phyloP scores from a whole-genome alignment of 306 rosid genomes.

The Cucurbita ficifolia region DNA sequence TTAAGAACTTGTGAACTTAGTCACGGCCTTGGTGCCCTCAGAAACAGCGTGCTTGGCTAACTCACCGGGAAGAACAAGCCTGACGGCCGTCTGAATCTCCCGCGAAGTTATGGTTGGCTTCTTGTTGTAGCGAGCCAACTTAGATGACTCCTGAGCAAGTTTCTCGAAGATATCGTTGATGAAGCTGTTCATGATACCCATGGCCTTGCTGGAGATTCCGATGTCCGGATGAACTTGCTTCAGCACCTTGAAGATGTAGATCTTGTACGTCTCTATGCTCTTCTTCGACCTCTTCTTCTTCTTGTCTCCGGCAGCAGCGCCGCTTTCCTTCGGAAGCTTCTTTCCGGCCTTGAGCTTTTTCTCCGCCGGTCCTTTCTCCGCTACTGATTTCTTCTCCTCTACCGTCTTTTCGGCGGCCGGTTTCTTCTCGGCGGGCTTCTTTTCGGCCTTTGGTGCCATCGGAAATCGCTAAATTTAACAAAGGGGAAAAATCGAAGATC shows the following conservation, averaged over 20 bases:
- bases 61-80: slow-evolving; percentile 68
- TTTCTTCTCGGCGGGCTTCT: slow-evolving; percentile 69
- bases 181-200: slow-evolving; percentile 79
- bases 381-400: slow-evolving; percentile 24
- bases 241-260: slow-evolving; percentile 65
- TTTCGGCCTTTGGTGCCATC: slow-evolving; percentile 67
- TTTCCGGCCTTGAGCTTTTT: slow-evolving; percentile 69
- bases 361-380: slow-evolving; percentile 43
- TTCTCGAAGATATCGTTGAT: slow-evolving; percentile 73
- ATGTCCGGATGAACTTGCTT: slow-evolving; percentile 83
- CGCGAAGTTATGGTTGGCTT: slow-evolving; percentile 60
- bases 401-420: slow-evolving; percentile 32
- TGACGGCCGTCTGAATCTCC: slow-evolving; percentile 67
- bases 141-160: slow-evolving; percentile 60
- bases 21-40: slow-evolving; percentile 65
- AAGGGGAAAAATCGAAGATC: not conserved
- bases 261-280: slow-evolving; percentile 59
- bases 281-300: slow-evolving; percentile 60
- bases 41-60: slow-evolving; percentile 73
- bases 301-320: slow-evolving; percentile 34
- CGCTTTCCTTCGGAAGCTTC: slow-evolving; percentile 57
- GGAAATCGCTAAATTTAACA: not conserved
- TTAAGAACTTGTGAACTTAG: slow-evolving; percentile 56
- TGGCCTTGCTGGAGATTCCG: slow-evolving; percentile 68
- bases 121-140: slow-evolving; percentile 55